Conservation (phyloP, 768 basidiomycete species). For the Mycena epipterygia region DNA sequence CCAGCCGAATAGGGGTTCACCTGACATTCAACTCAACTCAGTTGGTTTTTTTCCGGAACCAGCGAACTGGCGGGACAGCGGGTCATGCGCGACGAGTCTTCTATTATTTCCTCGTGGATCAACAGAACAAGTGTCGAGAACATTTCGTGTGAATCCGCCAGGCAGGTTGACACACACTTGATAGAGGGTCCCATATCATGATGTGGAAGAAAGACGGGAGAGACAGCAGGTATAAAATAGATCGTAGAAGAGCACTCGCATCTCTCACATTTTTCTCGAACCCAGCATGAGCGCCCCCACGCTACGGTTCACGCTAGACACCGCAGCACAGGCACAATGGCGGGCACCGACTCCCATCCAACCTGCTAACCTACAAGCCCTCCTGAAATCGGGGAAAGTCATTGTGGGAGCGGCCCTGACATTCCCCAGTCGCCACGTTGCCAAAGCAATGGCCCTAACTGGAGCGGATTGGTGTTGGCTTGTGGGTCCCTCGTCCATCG, state of each 20-base stretch:
- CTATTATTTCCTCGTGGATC: neutral
- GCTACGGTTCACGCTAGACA: neutral
- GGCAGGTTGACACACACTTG: no score
- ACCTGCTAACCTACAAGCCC: neutral
- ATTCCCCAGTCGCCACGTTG: conserved; percentile 23
- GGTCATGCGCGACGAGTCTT: no score
- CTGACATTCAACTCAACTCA: neutral
- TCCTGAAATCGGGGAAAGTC: conserved; percentile 8
- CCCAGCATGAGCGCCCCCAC: no score
- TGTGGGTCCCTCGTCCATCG: neutral
- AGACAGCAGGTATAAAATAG: neutral
- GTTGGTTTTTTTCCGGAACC: no score
- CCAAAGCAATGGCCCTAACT: conserved; percentile 10
- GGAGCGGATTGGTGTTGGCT: conserved; percentile 30
- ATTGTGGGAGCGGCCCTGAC: neutral
- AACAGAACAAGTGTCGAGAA: no score
- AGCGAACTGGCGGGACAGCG: no score
- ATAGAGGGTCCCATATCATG: no score
- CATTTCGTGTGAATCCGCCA: no score
- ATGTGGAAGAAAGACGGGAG: no score
- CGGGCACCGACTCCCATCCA: neutral
- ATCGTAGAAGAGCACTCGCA: neutral
- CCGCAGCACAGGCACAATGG: neutral
- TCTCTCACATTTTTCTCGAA: neutral
- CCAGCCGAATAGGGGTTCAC: neutral